phyloP scores from a whole-genome alignment of 2,329 filamentous ascomycete species.

The Ophiocordyceps unilateralis region DNA sequence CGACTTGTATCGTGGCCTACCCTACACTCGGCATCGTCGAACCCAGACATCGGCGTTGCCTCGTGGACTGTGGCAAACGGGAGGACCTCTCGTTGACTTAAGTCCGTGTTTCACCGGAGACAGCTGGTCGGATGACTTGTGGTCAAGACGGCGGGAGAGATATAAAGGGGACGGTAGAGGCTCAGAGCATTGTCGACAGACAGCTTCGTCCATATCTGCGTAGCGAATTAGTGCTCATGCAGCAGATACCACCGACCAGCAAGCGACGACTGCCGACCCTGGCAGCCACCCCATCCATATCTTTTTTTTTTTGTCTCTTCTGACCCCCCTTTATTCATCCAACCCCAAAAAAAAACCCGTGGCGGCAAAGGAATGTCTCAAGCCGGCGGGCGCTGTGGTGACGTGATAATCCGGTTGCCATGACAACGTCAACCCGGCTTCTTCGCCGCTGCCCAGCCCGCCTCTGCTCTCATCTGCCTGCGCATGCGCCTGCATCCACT shows the following conservation, averaged over 20 bases:
- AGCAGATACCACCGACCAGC: too few species aligned
- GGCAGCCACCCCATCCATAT: neutral
- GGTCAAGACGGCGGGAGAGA: neutral
- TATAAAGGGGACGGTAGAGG: neutral
- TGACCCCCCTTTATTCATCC: neutral
- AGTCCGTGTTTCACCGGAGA: neutral
- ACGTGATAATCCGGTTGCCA: slow-evolving; percentile 11
- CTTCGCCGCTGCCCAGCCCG: slow-evolving; percentile 5
- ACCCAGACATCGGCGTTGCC: neutral
- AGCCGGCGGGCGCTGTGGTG: slow-evolving; percentile 5
- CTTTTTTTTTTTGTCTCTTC: neutral
- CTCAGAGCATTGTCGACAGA: too few species aligned
- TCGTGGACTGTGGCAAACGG: neutral
- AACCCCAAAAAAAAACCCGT: neutral
- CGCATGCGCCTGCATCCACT: slow-evolving; percentile 8
- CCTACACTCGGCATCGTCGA: neutral
- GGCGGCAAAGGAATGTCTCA: slow-evolving; percentile 2
- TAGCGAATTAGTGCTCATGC: too few species aligned
- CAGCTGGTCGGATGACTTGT: neutral
- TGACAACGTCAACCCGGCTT: slow-evolving; percentile 17
- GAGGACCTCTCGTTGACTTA: neutral
- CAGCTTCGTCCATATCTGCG: too few species aligned
- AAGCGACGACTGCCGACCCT: too few species aligned
- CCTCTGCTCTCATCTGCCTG: slow-evolving; percentile 4
- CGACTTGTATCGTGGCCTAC: neutral